These are phyloP conservation scores for Rasamsonia emersonii DNA, from an alignment of 2,329 filamentous ascomycete genomes.

Conservation along the genomic window DNA sequence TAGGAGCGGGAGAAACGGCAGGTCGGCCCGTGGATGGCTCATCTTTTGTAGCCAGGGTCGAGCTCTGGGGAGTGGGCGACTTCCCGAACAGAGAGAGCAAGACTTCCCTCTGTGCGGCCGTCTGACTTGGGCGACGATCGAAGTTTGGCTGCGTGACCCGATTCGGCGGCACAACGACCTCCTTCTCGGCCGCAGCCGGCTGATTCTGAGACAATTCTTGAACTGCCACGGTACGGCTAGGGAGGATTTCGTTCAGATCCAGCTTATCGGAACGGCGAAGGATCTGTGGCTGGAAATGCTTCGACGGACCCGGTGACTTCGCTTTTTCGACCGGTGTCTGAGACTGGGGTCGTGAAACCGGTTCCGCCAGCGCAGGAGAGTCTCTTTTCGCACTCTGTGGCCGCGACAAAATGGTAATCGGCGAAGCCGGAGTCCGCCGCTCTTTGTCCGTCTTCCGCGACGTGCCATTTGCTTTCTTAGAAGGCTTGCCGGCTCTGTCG, in stretches of 20 bases:
- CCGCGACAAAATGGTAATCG: conserved; percentile 30
- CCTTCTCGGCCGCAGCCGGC: conserved; percentile 8
- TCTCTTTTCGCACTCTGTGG: conserved; percentile 24
- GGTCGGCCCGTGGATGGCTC: conserved; percentile 10
- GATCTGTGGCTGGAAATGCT: conserved; percentile 47
- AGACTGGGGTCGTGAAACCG: conserved; percentile 9
- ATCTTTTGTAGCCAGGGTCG: conserved; percentile 13
- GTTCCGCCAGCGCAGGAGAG: conserved; percentile 9
- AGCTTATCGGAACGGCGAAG: conserved; percentile 41
- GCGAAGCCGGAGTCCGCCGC: conserved; percentile 19
- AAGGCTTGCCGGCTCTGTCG: conserved; percentile 21
- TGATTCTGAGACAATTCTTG: conserved; percentile 15
- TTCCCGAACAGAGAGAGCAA: conserved; percentile 58
- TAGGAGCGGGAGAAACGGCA: conserved; percentile 11
- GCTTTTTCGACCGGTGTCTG: conserved; percentile 12
- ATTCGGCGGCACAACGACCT: conserved; percentile 9
- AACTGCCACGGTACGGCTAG: conserved; percentile 17
- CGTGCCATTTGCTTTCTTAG: conserved; percentile 18
- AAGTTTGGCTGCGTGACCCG: conserved; percentile 16
- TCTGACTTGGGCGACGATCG: conserved; percentile 33
- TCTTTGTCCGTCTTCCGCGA: conserved; percentile 16
- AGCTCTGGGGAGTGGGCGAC: conserved; percentile 19
- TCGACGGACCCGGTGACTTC: conserved; percentile 27
- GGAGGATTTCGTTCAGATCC: conserved; percentile 21
- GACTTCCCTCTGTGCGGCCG: conserved; percentile 38